These are phyloP conservation scores for Rhodomyrtus psidioides DNA, from an alignment of 441 rosid genomes.

Conservation along the genomic window DNA sequence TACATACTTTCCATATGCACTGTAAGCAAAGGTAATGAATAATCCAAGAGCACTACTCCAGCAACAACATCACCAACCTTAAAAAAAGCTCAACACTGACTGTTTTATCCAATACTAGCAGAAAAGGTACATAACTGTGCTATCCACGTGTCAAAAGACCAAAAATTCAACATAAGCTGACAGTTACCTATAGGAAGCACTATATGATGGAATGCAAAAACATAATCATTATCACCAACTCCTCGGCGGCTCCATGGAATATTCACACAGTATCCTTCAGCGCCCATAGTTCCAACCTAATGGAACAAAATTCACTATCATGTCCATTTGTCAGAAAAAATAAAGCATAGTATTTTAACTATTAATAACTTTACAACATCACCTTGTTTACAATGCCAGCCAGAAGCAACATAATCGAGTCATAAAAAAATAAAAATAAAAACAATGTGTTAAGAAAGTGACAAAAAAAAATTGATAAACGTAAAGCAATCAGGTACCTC, in stretches of 20 bases:
- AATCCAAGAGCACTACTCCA: neutral
- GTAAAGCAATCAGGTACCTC: conserved; percentile 41
- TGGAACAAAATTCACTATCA: conserved; percentile 4
- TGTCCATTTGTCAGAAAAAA: neutral
- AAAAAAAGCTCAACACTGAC: neutral
- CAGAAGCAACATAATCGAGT: neutral
- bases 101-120: neutral
- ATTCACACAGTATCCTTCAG: conserved; percentile 92
- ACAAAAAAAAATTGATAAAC: neutral
- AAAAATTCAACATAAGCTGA: neutral
- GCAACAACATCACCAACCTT: neutral
- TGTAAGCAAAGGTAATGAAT: neutral
- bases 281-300: conserved; percentile 83
- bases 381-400: neutral
- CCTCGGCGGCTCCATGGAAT: conserved; percentile 95
- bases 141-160: neutral
- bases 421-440: neutral
- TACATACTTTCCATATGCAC: neutral
- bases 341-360: neutral
- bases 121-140: neutral
- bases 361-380: neutral
- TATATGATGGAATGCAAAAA: conserved; percentile 78
- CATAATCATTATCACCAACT: conserved; percentile 87
- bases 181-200: conserved; percentile 88
- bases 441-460: neutral